Evolutionary conservation across 164 flowering plant genomes (phyloP).

Genomic region (Tetracentron sinense): DNA sequence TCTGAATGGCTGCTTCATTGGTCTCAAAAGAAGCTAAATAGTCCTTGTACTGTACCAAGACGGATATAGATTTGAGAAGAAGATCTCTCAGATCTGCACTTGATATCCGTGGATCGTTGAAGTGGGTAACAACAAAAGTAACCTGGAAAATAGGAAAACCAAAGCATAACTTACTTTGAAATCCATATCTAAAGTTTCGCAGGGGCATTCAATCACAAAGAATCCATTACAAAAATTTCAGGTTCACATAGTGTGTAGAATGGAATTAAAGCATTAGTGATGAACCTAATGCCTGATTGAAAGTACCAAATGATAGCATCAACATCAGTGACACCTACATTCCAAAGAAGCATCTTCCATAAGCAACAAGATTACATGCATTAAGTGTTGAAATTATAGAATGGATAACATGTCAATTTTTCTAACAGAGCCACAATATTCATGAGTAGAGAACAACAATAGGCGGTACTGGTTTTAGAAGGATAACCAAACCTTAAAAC

Average conservation of each 20-base stretch:
- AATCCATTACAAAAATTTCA: background rate
- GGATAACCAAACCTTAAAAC: too few species aligned
- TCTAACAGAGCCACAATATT: too few species aligned
- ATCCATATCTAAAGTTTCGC: background rate
- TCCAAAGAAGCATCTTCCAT: too few species aligned
- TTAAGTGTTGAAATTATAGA: too few species aligned
- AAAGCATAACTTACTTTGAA: constrained; percentile 1
- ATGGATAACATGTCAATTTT: too few species aligned
- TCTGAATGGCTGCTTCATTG: constrained; percentile 66
- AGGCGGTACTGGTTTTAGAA: too few species aligned
- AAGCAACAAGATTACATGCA: too few species aligned
- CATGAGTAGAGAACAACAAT: too few species aligned
- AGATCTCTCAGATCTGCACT: constrained; percentile 87
- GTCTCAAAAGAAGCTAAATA: constrained; percentile 71
- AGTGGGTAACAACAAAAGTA: constrained; percentile 87
- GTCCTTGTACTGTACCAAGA: constrained; percentile 80
- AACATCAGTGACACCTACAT: background rate
- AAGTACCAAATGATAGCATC: too few species aligned
- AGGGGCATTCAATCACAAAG: background rate
- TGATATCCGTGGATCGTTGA: constrained; percentile 83
- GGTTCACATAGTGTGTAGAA: too few species aligned
- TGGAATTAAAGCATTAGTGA: background rate
- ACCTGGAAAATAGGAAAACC: constrained; percentile 41
- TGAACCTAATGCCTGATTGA: background rate
- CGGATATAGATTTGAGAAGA: constrained; percentile 90